Conservation (phyloP, 2,329 filamentous ascomycete species). For the Penicillium capsulatum region DNA sequence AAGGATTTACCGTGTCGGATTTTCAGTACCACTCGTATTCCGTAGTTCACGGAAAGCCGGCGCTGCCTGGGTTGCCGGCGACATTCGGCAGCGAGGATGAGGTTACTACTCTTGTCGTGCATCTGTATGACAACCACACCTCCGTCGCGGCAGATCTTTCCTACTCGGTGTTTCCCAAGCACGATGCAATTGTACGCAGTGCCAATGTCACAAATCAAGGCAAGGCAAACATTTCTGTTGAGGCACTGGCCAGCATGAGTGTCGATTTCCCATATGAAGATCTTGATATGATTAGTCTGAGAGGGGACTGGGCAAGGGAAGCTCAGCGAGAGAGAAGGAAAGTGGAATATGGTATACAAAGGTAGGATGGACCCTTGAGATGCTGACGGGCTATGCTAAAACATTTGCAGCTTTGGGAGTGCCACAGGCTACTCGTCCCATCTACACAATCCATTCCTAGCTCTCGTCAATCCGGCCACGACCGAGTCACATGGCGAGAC, state of each 20-base stretch:
- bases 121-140: slow-evolving; percentile 57
- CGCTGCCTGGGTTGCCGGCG: slow-evolving; percentile 53
- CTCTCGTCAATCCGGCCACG: slow-evolving; percentile 53
- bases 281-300: slow-evolving; percentile 58
- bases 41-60: slow-evolving; percentile 55
- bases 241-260: slow-evolving; percentile 58
- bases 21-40: slow-evolving; percentile 57
- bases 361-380: slow-evolving; percentile 35
- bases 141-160: slow-evolving; percentile 55
- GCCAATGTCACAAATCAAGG: slow-evolving; percentile 60
- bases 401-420: slow-evolving; percentile 53
- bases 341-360: slow-evolving; percentile 55
- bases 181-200: slow-evolving; percentile 59
- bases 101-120: slow-evolving; percentile 57
- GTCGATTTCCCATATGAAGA: slow-evolving; percentile 59
- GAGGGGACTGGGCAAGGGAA: slow-evolving; percentile 62
- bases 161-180: slow-evolving; percentile 61
- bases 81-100: slow-evolving; percentile 56
- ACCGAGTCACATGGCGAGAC: slow-evolving; percentile 60
- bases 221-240: slow-evolving; percentile 49
- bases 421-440: slow-evolving; percentile 60
- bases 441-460: slow-evolving; percentile 61
- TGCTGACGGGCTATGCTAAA: slow-evolving; percentile 19
- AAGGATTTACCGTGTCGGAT: slow-evolving; percentile 56
- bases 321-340: slow-evolving; percentile 52